Evolutionary conservation across 257 asterid genomes (phyloP).

Genomic region (Gardenia jasminoides): DNA sequence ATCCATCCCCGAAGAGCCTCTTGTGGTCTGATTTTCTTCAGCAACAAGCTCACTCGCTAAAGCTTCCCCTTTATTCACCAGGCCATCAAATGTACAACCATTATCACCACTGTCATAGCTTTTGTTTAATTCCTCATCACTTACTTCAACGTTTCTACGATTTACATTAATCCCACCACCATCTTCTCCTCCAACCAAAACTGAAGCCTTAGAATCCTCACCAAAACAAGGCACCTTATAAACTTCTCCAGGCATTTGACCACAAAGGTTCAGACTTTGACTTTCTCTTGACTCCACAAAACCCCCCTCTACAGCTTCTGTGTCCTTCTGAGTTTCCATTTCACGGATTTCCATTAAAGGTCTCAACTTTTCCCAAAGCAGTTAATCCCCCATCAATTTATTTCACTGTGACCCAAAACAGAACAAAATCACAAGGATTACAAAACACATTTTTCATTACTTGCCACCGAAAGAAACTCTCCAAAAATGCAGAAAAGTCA

Average conservation of each 20-base stretch:
- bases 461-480: background rate
- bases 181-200: conserved; percentile 9
- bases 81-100: conserved; percentile 9
- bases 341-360: conserved; percentile 38
- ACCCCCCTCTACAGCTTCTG: conserved; percentile 45
- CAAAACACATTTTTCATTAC: background rate
- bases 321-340: conserved; percentile 36
- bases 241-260: conserved; percentile 27
- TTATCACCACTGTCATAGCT: conserved; percentile 15
- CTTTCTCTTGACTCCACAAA: conserved; percentile 22
- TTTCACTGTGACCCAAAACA: conserved; percentile 31
- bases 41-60: conserved; percentile 24
- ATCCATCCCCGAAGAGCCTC: conserved; percentile 17
- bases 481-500: background rate
- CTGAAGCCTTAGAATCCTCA: conserved; percentile 25
- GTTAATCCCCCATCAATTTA: conserved; percentile 28
- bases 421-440: conserved; percentile 7
- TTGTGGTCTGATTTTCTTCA: conserved; percentile 23
- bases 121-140: conserved; percentile 18
- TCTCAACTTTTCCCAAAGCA: conserved; percentile 37
- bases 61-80: conserved; percentile 23
- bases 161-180: conserved; percentile 15
- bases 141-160: conserved; percentile 11
- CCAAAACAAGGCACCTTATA: conserved; percentile 31
- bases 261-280: conserved; percentile 21